These are phyloP conservation scores for Aschersonia sp. DNA, from an alignment of 2,329 filamentous ascomycete species.

Conservation along the genomic window DNA sequence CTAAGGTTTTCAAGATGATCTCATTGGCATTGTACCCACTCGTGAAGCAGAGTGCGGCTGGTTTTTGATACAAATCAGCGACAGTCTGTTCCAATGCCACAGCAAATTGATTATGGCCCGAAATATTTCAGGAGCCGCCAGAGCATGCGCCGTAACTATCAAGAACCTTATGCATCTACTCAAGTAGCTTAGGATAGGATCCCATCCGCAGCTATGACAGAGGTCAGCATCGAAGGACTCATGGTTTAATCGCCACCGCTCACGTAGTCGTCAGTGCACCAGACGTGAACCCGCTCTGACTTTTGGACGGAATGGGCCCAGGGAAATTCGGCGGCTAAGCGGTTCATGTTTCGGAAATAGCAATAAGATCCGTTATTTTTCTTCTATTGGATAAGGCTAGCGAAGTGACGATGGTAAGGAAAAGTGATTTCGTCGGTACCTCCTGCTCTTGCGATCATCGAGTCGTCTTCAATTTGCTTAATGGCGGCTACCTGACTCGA, in stretches of 20 bases:
- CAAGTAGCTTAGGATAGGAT: not conserved
- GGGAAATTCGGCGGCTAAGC: not conserved
- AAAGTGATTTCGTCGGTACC: not conserved
- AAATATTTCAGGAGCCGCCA: not conserved
- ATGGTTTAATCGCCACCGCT: not conserved
- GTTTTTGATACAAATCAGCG: not conserved
- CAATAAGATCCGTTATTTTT: not conserved
- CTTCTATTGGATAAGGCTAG: not conserved
- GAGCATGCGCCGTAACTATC: not conserved
- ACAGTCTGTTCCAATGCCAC: not conserved
- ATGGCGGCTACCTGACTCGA: not conserved
- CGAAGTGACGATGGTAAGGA: not conserved
- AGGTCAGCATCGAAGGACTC: not conserved
- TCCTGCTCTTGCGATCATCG: not conserved
- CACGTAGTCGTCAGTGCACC: not conserved
- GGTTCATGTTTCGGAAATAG: not conserved
- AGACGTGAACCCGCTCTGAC: not conserved
- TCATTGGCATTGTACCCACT: not conserved
- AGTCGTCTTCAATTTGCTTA: not conserved
- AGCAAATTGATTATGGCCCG: not conserved
- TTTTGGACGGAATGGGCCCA: not conserved
- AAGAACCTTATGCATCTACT: not conserved
- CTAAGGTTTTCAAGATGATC: not conserved
- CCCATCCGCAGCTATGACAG: not conserved
- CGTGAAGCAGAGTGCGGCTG: not conserved